Percentiles rank a stretch among this genome's conserved stretches.
Conservation (phyloP, 352 stramenopile species). For the Globisporangium camurandrum region DNA sequence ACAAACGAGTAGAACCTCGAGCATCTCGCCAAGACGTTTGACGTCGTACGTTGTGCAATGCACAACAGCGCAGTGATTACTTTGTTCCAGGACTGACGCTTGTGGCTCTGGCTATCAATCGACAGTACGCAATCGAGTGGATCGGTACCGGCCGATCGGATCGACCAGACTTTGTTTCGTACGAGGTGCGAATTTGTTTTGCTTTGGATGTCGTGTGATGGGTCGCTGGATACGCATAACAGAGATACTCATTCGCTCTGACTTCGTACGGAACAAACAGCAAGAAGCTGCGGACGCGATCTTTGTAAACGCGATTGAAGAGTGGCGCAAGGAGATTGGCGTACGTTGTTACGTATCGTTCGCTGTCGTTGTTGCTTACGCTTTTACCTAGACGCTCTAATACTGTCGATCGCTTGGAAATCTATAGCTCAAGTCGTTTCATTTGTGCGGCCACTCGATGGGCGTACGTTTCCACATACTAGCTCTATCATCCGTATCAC, state of each 20-base stretch:
- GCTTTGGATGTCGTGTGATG: neutral
- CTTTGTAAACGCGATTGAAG: conserved; percentile 49
- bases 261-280: conserved; percentile 12
- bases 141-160: conserved; percentile 52
- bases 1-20: conserved; percentile 42
- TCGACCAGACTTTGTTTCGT: conserved; percentile 45
- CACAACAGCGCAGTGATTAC: too few species aligned
- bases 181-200: conserved; percentile 51
- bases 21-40: conserved; percentile 40
- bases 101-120: too few species aligned
- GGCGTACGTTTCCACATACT: conserved; percentile 33
- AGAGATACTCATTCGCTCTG: neutral
- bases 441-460: conserved; percentile 55
- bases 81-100: too few species aligned
- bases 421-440: conserved; percentile 64
- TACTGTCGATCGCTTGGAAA: too few species aligned
- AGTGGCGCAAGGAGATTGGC: conserved; percentile 53
- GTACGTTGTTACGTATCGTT: conserved; percentile 8
- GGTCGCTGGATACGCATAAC: neutral
- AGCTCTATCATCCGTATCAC: too few species aligned
- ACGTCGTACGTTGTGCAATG: conserved; percentile 53
- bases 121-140: conserved; percentile 67
- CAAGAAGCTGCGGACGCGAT: conserved; percentile 49
- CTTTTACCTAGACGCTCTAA: too few species aligned
- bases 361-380: neutral